Base-by-base conservation (phyloP, 1,139 yeast species). In the Protomyces gravidus region DNA sequence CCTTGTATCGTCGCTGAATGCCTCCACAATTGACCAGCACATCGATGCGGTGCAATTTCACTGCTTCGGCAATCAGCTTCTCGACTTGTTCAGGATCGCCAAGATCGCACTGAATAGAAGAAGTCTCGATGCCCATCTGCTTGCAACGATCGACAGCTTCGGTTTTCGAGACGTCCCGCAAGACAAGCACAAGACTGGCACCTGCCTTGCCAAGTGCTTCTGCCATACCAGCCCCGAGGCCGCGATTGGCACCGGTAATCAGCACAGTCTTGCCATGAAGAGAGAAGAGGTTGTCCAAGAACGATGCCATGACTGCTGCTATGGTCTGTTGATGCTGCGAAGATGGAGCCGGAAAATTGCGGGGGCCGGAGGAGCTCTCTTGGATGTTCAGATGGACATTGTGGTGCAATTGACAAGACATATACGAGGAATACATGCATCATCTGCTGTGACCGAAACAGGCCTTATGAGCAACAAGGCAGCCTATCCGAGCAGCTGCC, bases 21-120 rank as follows among this genome's bases (percentile, higher is more conserved):
- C 85, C 85, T 5, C 84, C 85, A 66, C 81, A 80, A 67, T 80
- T 81, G 64, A 81, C 70, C 40, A 83, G 73, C 13, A 80, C 75
- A 66, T 80, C 82, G 61, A 80, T 73, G 36, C 70, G 67, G 1
- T 71, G 68, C 1, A 75, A 74, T 32, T 46, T 61, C 21, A 40
- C 39, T n/a, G 57, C 52, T 15, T 70, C 63, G n/a, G 67, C 62
- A 5, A 75, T 67, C 17, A 76, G 64, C 13, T 60, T 51, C 26
- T 67, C 67, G 28, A 73, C 73, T 23, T 72, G 66, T 1, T 68
- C 70, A 15, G 66, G 65, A 33, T 67, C 65, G 13, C 67, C 55
- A 15, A 75, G 62, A 9, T 70, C 72, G 7, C 71, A 72, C 11
- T 61, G 59, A 21, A 71, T 64, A 47, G 70, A 63, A 25, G 62